Evolutionary conservation across 2,329 filamentous ascomycete species (phyloP).

Genomic region (Stachybotrys chartarum): DNA sequence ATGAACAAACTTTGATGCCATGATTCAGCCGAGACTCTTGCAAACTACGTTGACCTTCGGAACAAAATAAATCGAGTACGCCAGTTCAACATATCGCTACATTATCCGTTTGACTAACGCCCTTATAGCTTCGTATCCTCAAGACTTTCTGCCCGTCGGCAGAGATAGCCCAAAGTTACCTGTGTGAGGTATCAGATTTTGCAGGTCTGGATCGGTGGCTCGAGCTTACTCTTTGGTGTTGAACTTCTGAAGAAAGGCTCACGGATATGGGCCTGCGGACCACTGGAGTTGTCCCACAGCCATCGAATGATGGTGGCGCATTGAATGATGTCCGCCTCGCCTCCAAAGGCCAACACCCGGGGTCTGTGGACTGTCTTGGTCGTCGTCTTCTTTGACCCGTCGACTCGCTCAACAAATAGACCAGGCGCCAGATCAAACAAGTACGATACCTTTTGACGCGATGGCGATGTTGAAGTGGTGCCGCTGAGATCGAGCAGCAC

Average conservation of each 20-base stretch:
- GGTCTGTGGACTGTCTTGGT: conserved; percentile 25
- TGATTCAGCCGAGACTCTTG: no score
- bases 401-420: conserved; percentile 27
- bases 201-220: conserved; percentile 7
- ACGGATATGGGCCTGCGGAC: conserved; percentile 7
- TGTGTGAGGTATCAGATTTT: conserved; percentile 20
- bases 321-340: conserved; percentile 17
- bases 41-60: no score
- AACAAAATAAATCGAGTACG: no score
- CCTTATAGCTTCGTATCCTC: neutral
- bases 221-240: conserved; percentile 19
- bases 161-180: conserved; percentile 6
- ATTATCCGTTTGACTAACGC: neutral
- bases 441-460: conserved; percentile 22
- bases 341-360: conserved; percentile 23
- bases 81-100: neutral
- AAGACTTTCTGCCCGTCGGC: conserved; percentile 1
- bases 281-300: conserved; percentile 20
- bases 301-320: conserved; percentile 25
- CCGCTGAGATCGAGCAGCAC: conserved; percentile 19
- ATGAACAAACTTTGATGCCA: neutral
- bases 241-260: conserved; percentile 9
- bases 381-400: conserved; percentile 21
- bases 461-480: conserved; percentile 18
- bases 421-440: conserved; percentile 29